Conservation (phyloP, 306 rosid species). For the Inga oerstediana region DNA sequence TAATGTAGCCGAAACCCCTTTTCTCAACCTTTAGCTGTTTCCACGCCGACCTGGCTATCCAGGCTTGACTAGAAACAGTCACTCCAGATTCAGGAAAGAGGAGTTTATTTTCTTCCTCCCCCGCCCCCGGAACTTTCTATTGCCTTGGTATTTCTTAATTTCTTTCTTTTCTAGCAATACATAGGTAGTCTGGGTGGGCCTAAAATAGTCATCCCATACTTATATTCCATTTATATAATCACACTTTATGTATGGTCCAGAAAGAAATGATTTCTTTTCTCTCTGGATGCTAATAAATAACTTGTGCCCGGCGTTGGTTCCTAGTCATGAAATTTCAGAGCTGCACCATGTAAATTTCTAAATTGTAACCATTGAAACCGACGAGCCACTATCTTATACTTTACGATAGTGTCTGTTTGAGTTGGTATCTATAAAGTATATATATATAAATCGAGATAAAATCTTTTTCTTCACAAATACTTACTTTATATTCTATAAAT, state of each 20-base stretch:
- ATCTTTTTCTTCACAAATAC: too few species aligned
- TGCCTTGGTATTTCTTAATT: not conserved
- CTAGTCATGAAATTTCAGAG: not conserved
- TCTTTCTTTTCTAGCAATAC: not conserved
- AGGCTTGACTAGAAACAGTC: conserved; percentile 39
- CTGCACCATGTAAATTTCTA: not conserved
- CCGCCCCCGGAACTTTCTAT: not conserved
- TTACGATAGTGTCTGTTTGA: too few species aligned
- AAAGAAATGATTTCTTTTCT: not conserved
- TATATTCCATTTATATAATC: not conserved
- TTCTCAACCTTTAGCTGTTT: not conserved
- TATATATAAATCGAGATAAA: too few species aligned
- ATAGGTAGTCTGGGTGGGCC: not conserved
- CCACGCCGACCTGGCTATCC: conserved; percentile 35
- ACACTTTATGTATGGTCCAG: not conserved
- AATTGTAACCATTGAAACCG: not conserved
- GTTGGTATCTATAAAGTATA: too few species aligned
- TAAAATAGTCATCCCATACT: not conserved
- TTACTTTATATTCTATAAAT: too few species aligned
- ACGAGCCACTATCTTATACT: not conserved
- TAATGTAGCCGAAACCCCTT: not conserved
- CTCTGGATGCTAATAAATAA: not conserved
- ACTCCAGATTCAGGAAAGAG: not conserved
- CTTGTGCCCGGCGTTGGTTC: not conserved
- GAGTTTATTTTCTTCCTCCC: not conserved